phyloP scores from a whole-genome alignment of 2,329 filamentous ascomycete genomes.

The Penicillium digitatum region DNA sequence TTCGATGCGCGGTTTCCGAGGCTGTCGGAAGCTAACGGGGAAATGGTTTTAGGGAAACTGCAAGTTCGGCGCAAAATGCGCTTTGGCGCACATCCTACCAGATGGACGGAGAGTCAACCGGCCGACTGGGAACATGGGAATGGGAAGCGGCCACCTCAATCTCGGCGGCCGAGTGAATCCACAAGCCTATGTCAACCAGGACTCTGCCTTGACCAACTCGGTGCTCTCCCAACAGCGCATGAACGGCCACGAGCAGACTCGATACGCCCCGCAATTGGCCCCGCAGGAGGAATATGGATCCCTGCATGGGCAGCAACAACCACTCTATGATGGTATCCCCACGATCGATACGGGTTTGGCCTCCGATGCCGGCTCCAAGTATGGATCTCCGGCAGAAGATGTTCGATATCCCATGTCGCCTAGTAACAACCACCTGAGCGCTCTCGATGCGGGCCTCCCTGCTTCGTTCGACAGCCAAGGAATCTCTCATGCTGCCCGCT shows the following conservation, averaged over 20 bases:
- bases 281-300: slow-evolving; percentile 43
- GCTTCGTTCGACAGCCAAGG: slow-evolving; percentile 96
- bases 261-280: slow-evolving; percentile 41
- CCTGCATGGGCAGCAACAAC: slow-evolving; percentile 43
- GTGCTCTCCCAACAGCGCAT: slow-evolving; percentile 61
- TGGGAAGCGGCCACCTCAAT: slow-evolving; percentile 59
- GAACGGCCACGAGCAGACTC: slow-evolving; percentile 46
- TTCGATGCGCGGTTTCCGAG: background rate
- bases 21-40: slow-evolving; percentile 21
- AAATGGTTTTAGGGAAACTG: slow-evolving; percentile 72
- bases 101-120: slow-evolving; percentile 89
- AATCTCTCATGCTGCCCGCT: slow-evolving; percentile 83
- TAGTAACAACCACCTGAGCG: slow-evolving; percentile 69
- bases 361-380: slow-evolving; percentile 59
- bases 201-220: slow-evolving; percentile 70
- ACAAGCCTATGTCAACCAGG: slow-evolving; percentile 58
- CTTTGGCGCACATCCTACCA: slow-evolving; percentile 89
- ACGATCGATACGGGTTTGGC: slow-evolving; percentile 57
- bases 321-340: slow-evolving; percentile 50
- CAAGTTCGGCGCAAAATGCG: slow-evolving; percentile 98
- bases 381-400: slow-evolving; percentile 79
- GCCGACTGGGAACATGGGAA: slow-evolving; percentile 49
- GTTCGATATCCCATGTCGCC: slow-evolving; percentile 78
- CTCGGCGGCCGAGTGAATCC: slow-evolving; percentile 64
- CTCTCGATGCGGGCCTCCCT: slow-evolving; percentile 85